Conservation (phyloP, 768 basidiomycete species). For the Suillus hirtellus region DNA sequence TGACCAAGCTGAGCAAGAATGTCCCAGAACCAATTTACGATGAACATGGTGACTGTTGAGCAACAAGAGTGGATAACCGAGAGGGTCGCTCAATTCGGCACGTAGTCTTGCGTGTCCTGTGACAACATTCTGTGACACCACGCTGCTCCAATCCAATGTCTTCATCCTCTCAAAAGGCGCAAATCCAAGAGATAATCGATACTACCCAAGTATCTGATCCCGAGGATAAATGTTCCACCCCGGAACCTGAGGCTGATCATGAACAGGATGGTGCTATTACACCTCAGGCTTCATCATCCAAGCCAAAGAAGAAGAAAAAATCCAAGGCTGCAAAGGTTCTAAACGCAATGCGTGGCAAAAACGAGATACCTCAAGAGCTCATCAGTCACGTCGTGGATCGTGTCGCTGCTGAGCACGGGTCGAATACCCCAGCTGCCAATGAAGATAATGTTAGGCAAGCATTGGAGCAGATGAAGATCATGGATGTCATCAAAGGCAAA, state of each 20-base stretch:
- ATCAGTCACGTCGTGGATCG: constrained; percentile 68
- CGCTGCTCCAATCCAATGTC: constrained; percentile 22
- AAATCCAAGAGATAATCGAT: constrained; percentile 43
- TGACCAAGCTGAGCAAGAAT: constrained; percentile 89
- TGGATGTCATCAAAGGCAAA: constrained; percentile 85
- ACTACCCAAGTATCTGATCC: constrained; percentile 37
- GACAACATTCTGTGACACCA: constrained; percentile 7
- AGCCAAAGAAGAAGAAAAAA: constrained; percentile 90
- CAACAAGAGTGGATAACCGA: constrained; percentile 11
- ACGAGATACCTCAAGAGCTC: constrained; percentile 58
- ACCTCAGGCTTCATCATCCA: constrained; percentile 39
- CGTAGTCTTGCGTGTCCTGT: constrained; percentile 7
- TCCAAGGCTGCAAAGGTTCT: constrained; percentile 62
- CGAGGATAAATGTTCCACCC: constrained; percentile 32
- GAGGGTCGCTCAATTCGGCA: constrained; percentile 2
- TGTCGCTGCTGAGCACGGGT: constrained; percentile 60
- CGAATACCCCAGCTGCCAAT: constrained; percentile 46
- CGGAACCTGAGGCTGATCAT: constrained; percentile 31
- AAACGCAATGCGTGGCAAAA: constrained; percentile 47
- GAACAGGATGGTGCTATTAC: constrained; percentile 15
- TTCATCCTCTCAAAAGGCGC: constrained; percentile 41
- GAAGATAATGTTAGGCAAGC: constrained; percentile 67
- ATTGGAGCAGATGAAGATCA: constrained; percentile 77
- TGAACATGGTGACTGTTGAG: constrained; percentile 58
- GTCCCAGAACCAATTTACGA: constrained; percentile 97